A percentile compares a stretch with the other conserved stretches of the same genome.
These are phyloP conservation scores for Backusella tarrabulga DNA, from an alignment of 192 early-diverging fungal genomes.

Conservation along the genomic window DNA sequence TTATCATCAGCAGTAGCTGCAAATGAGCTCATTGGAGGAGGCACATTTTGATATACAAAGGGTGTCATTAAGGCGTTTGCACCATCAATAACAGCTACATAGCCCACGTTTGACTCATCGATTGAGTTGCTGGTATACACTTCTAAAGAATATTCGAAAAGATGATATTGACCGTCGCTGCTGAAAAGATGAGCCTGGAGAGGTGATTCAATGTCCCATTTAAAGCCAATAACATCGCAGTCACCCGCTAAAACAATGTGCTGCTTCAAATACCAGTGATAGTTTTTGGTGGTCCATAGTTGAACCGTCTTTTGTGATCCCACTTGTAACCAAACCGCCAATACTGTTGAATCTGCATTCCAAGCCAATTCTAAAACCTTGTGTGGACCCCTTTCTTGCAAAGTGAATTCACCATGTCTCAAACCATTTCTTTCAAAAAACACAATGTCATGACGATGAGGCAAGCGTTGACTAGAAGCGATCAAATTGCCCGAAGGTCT, in stretches of 20 bases:
- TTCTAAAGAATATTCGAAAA: slow-evolving; percentile 39
- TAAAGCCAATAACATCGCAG: slow-evolving; percentile 45
- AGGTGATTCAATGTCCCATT: slow-evolving; percentile 84
- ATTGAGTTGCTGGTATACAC: slow-evolving; percentile 41
- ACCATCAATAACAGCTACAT: slow-evolving; percentile 82
- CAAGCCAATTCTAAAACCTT: slow-evolving; percentile 67
- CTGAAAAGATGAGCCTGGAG: slow-evolving; percentile 61
- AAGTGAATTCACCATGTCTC: slow-evolving; percentile 87
- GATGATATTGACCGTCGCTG: slow-evolving; percentile 39
- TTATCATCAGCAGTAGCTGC: slow-evolving; percentile 40
- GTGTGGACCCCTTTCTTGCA: slow-evolving; percentile 55
- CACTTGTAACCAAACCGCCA: slow-evolving; percentile 69
- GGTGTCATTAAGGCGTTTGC: slow-evolving; percentile 67
- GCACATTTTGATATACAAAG: slow-evolving; percentile 81
- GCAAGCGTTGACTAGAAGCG: slow-evolving; percentile 72
- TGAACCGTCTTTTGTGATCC: slow-evolving; percentile 52
- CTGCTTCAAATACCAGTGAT: slow-evolving; percentile 96
- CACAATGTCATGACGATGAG: slow-evolving; percentile 81
- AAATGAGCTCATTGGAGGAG: slow-evolving; percentile 87
- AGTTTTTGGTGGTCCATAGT: slow-evolving; percentile 93
- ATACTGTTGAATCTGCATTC: slow-evolving; percentile 87
- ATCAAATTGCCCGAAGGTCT: slow-evolving; percentile 84
- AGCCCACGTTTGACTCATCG: slow-evolving; percentile 40
- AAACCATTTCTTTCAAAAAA: slow-evolving; percentile 97
- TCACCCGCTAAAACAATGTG: slow-evolving; percentile 56